Percentiles rank a stretch among this genome's conserved stretches.
Conservation (phyloP, 805 yeast species). For the Starmerella apicola region DNA sequence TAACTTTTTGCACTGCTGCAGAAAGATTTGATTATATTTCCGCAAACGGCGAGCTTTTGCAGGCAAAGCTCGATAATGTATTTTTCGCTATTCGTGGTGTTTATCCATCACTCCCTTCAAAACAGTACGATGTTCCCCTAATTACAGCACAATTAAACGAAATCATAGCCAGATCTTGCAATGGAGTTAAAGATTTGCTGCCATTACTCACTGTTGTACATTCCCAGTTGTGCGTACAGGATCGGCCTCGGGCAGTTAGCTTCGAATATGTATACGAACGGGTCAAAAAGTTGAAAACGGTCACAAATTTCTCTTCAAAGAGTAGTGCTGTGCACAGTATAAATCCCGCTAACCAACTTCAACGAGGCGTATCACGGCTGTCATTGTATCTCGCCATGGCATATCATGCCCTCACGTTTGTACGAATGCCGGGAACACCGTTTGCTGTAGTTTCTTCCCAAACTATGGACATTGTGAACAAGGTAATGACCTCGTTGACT, state of each 20-base stretch:
- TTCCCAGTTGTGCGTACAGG: constrained; percentile 3
- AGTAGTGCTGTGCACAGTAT: too few relatives aligned
- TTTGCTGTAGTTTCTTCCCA: constrained; percentile 7
- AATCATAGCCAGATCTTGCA: not conserved
- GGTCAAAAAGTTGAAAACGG: not conserved
- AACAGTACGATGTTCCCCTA: not conserved
- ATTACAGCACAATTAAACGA: not conserved
- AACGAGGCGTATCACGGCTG: not conserved
- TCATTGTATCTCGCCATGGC: constrained; percentile 14
- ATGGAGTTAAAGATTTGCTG: not conserved
- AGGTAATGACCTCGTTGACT: constrained; percentile 16
- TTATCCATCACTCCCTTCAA: constrained; percentile 2
- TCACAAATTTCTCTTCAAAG: too few relatives aligned
- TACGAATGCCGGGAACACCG: constrained; percentile 11
- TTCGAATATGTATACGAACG: constrained; percentile 8
- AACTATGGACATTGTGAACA: constrained; percentile 11
- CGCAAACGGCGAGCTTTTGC: constrained; percentile 3
- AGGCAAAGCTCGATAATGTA: constrained; percentile 6
- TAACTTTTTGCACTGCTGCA: constrained; percentile 14
- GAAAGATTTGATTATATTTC: constrained; percentile 14
- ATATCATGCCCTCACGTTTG: constrained; percentile 10
- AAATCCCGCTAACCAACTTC: too few relatives aligned
- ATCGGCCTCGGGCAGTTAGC: constrained; percentile 13
- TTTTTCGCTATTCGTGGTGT: constrained; percentile 10
- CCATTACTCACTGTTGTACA: constrained; percentile 10